A percentile compares a stretch with the other conserved stretches of the same genome.
Conservation (phyloP, 805 yeast genomes). For the Candida yuanshanica region DNA sequence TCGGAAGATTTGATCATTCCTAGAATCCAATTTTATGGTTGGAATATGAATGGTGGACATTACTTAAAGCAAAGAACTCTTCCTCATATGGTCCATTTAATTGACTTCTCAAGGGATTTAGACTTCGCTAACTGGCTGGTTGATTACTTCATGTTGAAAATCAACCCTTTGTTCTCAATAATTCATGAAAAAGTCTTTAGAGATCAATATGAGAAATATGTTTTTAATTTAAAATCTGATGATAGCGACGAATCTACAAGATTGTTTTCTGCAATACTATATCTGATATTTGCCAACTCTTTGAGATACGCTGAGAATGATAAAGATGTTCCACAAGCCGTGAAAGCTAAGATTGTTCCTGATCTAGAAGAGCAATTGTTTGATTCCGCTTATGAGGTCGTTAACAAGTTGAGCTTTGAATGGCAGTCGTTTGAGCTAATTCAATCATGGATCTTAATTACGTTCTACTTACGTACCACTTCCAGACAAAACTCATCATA, state of each 20-base stretch:
- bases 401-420: conserved; percentile 38
- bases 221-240: conserved; percentile 26
- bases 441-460: conserved; percentile 43
- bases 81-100: conserved; percentile 22
- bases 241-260: conserved; percentile 29
- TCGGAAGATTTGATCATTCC: conserved; percentile 37
- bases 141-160: conserved; percentile 38
- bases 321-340: conserved; percentile 6
- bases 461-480: conserved; percentile 37
- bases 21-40: conserved; percentile 55
- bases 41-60: conserved; percentile 59
- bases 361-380: conserved; percentile 38
- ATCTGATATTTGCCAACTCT: conserved; percentile 43
- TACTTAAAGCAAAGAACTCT: conserved; percentile 34
- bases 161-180: conserved; percentile 49
- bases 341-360: conserved; percentile 16
- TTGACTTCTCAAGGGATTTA: conserved; percentile 18
- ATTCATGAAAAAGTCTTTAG: conserved; percentile 49
- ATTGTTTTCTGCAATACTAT: conserved; percentile 46
- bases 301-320: conserved; percentile 44
- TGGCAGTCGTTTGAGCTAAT: conserved; percentile 48
- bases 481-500: conserved; percentile 40
- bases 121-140: conserved; percentile 29
- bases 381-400: conserved; percentile 32
- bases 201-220: conserved; percentile 37